Evolutionary conservation across 2,329 filamentous ascomycete genomes (phyloP), one percentile per base, ranked within the genome.

Genomic region (Escovopsis weberi): DNA sequence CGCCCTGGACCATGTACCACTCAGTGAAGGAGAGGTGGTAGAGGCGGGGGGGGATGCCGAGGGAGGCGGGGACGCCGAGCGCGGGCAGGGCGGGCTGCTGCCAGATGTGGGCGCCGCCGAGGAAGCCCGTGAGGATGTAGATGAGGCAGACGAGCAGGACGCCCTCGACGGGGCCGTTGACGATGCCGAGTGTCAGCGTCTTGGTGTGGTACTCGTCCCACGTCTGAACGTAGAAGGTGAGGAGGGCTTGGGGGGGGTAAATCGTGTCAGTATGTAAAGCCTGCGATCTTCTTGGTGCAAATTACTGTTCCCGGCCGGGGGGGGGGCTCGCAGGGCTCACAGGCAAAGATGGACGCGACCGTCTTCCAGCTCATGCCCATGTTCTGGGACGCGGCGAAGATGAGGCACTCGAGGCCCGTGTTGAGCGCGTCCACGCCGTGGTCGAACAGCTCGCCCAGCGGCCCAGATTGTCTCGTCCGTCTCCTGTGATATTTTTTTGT

Each of bases 141-240:
- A 98, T 79, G 43, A 74, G 59, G 53, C 85, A 81, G 18, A 98
- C 72, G 35, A 85, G 87, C 38, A 96, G 65, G 43, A 98, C 82
- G 41, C 91, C 91, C 64, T 98, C 91, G 33, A 98, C 91, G 4
- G 91, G 91, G 0, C 91, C 91, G 50, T 89, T 95, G 51, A 98
- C 73, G 48, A 96, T 68, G 45, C 91, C 91, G 6, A 98, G 75
- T 2, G 87, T 95, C 39, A 98, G 75, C 3, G 88, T 91, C 62
- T 95, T 88, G 41, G 91, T 98, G 66, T 96, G 89, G 65, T 96
- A 98, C 61, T 96, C 91, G 58, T 98, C 91, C 91, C 91, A 98
- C 32, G 91, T 96, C 61, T 96, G 91, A 36, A 96, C 82, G 62
- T 96, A 96, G 63, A 98, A 98, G n/a, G 91, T 95, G 54, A 93